A percentile compares a stretch with the other conserved stretches of the same genome.
These are phyloP conservation scores for Rubus parviflorus DNA, from an alignment of 306 rosid genomes.

Conservation along the genomic window DNA sequence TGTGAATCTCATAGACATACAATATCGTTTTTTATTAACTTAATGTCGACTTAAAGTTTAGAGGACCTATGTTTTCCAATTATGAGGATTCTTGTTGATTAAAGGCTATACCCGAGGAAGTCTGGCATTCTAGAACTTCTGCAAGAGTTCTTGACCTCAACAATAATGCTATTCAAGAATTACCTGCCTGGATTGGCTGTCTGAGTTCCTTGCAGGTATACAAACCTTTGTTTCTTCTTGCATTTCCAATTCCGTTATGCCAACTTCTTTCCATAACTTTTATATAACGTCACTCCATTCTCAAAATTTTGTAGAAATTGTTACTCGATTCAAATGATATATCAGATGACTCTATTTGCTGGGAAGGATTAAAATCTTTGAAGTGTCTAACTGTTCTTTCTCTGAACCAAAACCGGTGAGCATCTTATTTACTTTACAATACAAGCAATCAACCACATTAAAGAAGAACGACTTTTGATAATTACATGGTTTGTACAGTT, in stretches of 20 bases:
- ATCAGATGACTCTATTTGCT: constrained; percentile 52
- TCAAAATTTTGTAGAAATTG: constrained; percentile 57
- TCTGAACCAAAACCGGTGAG: constrained; percentile 80
- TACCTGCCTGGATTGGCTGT: constrained; percentile 55
- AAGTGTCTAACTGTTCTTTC: constrained; percentile 60
- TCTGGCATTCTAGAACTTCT: constrained; percentile 66
- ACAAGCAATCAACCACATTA: neutral
- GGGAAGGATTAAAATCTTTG: constrained; percentile 66
- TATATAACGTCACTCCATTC: constrained; percentile 18
- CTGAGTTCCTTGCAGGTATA: constrained; percentile 60
- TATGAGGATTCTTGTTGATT: constrained; percentile 10
- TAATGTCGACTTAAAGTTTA: neutral
- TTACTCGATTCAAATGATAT: constrained; percentile 56
- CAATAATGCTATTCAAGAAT: constrained; percentile 51
- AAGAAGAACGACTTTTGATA: neutral
- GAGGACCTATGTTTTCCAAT: neutral
- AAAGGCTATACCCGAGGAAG: constrained; percentile 79
- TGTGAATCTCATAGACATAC: neutral
- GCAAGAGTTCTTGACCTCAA: constrained; percentile 71
- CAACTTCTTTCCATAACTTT: neutral
- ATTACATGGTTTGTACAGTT: constrained; percentile 40
- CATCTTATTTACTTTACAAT: constrained; percentile 18
- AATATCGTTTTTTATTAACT: constrained; percentile 8
- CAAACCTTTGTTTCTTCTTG: constrained; percentile 18
- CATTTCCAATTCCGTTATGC: constrained; percentile 16